phyloP scores from a whole-genome alignment of 2,329 filamentous ascomycete genomes.

The Fusarium protoensiforme region DNA sequence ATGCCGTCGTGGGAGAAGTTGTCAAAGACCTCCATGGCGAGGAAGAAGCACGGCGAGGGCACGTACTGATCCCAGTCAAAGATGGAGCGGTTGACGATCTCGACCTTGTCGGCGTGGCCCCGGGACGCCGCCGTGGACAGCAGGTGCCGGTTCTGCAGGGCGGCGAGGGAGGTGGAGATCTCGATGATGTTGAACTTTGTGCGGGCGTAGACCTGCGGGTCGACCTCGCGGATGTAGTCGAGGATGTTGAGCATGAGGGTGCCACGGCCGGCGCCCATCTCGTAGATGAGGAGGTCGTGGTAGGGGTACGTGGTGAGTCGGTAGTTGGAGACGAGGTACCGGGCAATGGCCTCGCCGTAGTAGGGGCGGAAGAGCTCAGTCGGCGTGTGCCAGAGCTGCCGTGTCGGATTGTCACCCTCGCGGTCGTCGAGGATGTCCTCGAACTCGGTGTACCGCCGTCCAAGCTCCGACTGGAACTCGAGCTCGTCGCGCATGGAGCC shows the following conservation, averaged over 20 bases:
- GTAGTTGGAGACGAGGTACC: slow-evolving; percentile 96
- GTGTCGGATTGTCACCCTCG: slow-evolving; percentile 73
- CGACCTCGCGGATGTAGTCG: slow-evolving; percentile 90
- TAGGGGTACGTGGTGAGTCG: slow-evolving; percentile 94
- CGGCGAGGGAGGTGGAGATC: slow-evolving; percentile 85
- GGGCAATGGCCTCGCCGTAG: slow-evolving; percentile 97
- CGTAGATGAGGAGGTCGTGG: slow-evolving; percentile 97
- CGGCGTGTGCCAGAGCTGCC: slow-evolving; percentile 98
- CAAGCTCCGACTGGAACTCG: slow-evolving; percentile 82
- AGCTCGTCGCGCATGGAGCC: slow-evolving; percentile 82
- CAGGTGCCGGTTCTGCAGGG: slow-evolving; percentile 79
- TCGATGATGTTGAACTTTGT: slow-evolving; percentile 97
- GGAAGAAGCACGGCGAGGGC: slow-evolving; percentile 95
- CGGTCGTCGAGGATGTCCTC: slow-evolving; percentile 86
- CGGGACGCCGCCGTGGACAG: slow-evolving; percentile 72
- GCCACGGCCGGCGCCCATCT: slow-evolving; percentile 97
- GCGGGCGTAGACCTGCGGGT: slow-evolving; percentile 92
- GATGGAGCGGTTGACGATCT: slow-evolving; percentile 94
- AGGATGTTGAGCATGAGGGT: slow-evolving; percentile 98
- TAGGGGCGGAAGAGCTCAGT: slow-evolving; percentile 97
- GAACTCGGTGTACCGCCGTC: slow-evolving; percentile 86
- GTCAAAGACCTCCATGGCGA: slow-evolving; percentile 98
- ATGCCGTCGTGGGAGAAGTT: slow-evolving; percentile 97
- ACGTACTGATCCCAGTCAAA: slow-evolving; percentile 93
- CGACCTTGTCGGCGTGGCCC: slow-evolving; percentile 85